A percentile compares a stretch with the other conserved stretches of the same genome.
phyloP scores from a whole-genome alignment of 768 basidiomycete species.

The Phanerochaete sordida region DNA sequence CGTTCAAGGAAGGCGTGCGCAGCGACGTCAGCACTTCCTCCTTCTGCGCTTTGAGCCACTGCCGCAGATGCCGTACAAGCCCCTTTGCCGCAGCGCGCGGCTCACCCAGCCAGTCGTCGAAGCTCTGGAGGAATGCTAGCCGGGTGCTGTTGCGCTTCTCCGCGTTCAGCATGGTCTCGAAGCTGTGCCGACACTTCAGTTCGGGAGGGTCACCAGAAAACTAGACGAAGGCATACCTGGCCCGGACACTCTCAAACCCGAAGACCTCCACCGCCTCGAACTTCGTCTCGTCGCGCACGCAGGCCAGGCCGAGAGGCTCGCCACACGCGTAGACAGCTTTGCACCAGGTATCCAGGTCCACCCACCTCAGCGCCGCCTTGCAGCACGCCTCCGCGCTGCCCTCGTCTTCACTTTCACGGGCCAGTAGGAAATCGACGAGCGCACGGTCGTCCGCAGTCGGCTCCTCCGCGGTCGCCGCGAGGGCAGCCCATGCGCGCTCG shows the following conservation, averaged over 20 bases:
- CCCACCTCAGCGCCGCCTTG: slow-evolving; percentile 10
- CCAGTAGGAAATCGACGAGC: slow-evolving; percentile 4
- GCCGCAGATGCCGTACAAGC: neutral
- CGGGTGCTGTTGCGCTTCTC: neutral
- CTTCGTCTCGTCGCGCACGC: slow-evolving; percentile 1
- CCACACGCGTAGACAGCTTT: slow-evolving; percentile 6
- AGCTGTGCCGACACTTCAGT: neutral
- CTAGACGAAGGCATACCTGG: neutral
- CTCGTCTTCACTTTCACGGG: neutral
- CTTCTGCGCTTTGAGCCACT: neutral
- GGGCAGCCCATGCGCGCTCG: slow-evolving; percentile 7
- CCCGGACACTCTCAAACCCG: slow-evolving; percentile 8
- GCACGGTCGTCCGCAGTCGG: neutral
- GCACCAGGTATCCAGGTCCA: slow-evolving; percentile 7
- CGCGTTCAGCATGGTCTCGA: slow-evolving; percentile 3
- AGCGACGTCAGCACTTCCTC: neutral
- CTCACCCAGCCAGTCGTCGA: neutral
- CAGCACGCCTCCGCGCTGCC: neutral
- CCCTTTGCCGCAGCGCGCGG: neutral
- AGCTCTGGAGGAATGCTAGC: neutral
- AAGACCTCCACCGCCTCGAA: slow-evolving; percentile 4
- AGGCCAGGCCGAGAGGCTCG: neutral
- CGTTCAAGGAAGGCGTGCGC: neutral
- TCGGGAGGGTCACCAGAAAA: neutral
- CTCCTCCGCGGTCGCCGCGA: neutral